Evolutionary conservation across 352 stramenopile species (phyloP).

Genomic region (Phytophthora idaei): DNA sequence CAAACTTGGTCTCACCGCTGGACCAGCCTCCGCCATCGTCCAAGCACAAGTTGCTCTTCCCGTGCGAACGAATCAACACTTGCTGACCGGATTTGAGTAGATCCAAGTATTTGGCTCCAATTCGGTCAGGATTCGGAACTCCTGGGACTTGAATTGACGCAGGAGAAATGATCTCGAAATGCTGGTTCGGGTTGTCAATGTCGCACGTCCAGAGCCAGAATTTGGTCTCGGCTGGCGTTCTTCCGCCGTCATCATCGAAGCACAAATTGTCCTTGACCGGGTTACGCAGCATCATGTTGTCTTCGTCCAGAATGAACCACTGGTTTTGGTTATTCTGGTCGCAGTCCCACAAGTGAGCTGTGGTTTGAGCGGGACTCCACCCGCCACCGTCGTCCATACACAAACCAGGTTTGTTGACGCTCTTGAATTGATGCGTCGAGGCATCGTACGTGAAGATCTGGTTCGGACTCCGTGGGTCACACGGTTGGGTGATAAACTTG

Average conservation of each 20-base stretch:
- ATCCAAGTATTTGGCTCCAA: conserved; percentile 6
- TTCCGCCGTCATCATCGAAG: conserved; percentile 35
- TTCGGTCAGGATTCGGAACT: not conserved
- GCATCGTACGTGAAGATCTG: conserved; percentile 33
- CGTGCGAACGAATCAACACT: conserved; percentile 22
- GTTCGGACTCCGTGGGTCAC: conserved; percentile 28
- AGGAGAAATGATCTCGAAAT: conserved; percentile 37
- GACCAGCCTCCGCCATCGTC: conserved; percentile 36
- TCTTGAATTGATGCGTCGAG: conserved; percentile 21
- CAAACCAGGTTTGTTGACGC: conserved; percentile 17
- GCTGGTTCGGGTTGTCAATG: conserved; percentile 35
- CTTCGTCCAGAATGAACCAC: conserved; percentile 26
- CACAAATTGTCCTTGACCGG: conserved; percentile 38
- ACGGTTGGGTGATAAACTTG: conserved; percentile 23
- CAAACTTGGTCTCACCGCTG: conserved; percentile 30
- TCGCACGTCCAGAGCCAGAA: conserved; percentile 19
- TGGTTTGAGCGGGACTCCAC: conserved; percentile 11
- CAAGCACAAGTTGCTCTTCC: conserved; percentile 30
- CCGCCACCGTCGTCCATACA: conserved; percentile 33
- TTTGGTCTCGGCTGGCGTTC: conserved; percentile 8
- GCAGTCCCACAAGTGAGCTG: conserved; percentile 24
- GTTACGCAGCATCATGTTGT: conserved; percentile 35
- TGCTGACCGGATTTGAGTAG: conserved; percentile 3
- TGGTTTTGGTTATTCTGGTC: conserved; percentile 29
- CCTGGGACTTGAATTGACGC: not conserved